Evolutionary conservation across 202 grass and related monocot species (phyloP), one percentile per base, ranked within the genome.

Genomic region (Setaria viridis): DNA sequence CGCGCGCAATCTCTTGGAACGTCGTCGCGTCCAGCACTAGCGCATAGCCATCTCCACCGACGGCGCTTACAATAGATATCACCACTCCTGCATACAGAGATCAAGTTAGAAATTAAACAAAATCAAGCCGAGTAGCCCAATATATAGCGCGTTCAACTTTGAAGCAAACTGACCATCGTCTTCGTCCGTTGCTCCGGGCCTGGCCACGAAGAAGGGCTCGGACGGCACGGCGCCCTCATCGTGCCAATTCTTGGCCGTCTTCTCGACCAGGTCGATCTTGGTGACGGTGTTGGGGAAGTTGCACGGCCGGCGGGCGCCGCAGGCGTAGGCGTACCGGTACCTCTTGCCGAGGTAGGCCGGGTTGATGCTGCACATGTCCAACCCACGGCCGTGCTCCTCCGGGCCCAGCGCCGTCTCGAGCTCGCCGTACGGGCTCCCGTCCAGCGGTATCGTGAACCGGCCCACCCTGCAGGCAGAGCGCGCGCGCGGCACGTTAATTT

Each of bases 281-380:
- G 94, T 91, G 74, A 99, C 80, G 11, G 94, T 90, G 89, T 99
- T 99, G 63, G 94, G 97, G 85, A 99, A 99, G 85, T 99, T 99
- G 92, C 97, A 99, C 21, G 97, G 97, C 76, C 97, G 87, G 34
- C 25, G 85, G 63, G 94, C 97, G n/a, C 94, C 90, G 39, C 97
- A 97, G 53, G 88, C 93, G 48, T 96, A 99, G 65, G 90, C 86
- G 81, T 99, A 99, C 5, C 90, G 86, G 75, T 99, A 99, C 82
- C 72, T 62, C 85, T 90, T 99, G 82, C 96, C 96, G n/a, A 91
- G 65, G 82, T 75, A 72, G 8, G 78, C 85, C 0, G 88, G 96
- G 90, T 99, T 99, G 83, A 99, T 95, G 82, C 96, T 99, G 84
- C 93, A 99, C 93, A 96, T 99, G 82, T 99, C 96, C 90, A 99